Conservation (phyloP, 306 rosid species). For the Sindora glabra region DNA sequence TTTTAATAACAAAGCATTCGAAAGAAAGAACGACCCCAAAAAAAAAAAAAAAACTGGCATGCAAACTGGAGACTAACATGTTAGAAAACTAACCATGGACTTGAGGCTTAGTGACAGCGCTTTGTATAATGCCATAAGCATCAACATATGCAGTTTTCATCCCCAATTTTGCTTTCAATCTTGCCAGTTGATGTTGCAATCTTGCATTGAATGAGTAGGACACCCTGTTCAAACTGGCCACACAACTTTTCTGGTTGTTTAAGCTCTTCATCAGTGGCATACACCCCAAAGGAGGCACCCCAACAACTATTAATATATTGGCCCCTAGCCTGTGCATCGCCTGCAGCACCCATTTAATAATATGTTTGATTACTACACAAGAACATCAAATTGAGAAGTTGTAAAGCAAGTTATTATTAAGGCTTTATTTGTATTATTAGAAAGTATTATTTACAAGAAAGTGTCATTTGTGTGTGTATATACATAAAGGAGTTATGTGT, state of each 20-base stretch:
- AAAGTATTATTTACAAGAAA: no score
- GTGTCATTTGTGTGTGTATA: no score
- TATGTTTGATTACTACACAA: no score
- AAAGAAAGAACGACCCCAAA: no score
- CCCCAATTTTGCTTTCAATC: neutral
- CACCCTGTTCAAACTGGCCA: conserved; percentile 21
- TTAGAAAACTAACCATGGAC: conserved; percentile 19
- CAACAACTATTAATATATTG: conserved; percentile 24
- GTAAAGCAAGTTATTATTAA: no score
- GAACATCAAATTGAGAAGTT: no score
- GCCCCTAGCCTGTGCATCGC: conserved; percentile 28
- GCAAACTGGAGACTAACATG: no score
- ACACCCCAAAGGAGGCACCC: conserved; percentile 44
- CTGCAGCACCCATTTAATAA: conserved; percentile 16
- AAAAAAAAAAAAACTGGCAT: no score
- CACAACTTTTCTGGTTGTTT: conserved; percentile 11
- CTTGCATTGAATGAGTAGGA: conserved; percentile 27
- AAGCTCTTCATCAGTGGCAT: conserved; percentile 42
- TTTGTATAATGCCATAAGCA: conserved; percentile 13
- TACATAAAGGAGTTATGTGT: no score
- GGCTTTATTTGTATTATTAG: no score
- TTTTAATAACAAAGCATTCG: no score
- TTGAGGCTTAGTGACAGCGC: conserved; percentile 20
- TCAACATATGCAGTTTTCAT: conserved; percentile 31
- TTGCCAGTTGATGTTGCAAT: conserved; percentile 11